Evolutionary conservation across 1,139 yeast species (phyloP).

Genomic region (Kluyveromyces marxianus): DNA sequence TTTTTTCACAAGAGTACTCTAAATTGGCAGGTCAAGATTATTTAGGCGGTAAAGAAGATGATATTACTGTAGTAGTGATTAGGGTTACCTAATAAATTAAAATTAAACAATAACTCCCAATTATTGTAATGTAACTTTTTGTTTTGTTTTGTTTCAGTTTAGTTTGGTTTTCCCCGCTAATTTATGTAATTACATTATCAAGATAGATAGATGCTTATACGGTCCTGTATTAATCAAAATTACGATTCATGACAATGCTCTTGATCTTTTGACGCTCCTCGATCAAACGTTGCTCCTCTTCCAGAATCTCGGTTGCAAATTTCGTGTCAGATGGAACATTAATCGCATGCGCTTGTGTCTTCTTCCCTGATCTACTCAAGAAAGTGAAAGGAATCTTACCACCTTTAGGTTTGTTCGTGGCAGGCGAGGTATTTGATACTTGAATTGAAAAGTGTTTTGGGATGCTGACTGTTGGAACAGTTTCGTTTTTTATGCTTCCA

Average conservation of each 20-base stretch:
- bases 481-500: constrained; percentile 32
- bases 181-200: neutral
- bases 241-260: constrained; percentile 30
- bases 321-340: constrained; percentile 42
- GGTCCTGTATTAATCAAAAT: constrained; percentile 25
- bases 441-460: constrained; percentile 15
- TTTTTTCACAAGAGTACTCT: constrained; percentile 76
- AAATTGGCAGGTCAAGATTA: constrained; percentile 62
- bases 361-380: constrained; percentile 46
- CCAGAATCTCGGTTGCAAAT: constrained; percentile 39
- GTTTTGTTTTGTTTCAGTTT: neutral
- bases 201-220: constrained; percentile 1
- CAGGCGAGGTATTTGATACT: neutral
- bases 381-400: constrained; percentile 43
- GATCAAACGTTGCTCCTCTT: constrained; percentile 32
- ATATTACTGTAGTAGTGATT: constrained; percentile 74
- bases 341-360: constrained; percentile 38
- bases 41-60: constrained; percentile 93
- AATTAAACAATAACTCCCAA: constrained; percentile 35
- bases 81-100: constrained; percentile 10
- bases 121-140: neutral
- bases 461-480: constrained; percentile 18
- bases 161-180: neutral
- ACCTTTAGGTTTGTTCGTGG: constrained; percentile 5
- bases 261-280: constrained; percentile 34